Evolutionary conservation across 805 yeast genomes (phyloP), one percentile per base, ranked within the genome.

Genomic region (Saccharomycopsis sp.): DNA sequence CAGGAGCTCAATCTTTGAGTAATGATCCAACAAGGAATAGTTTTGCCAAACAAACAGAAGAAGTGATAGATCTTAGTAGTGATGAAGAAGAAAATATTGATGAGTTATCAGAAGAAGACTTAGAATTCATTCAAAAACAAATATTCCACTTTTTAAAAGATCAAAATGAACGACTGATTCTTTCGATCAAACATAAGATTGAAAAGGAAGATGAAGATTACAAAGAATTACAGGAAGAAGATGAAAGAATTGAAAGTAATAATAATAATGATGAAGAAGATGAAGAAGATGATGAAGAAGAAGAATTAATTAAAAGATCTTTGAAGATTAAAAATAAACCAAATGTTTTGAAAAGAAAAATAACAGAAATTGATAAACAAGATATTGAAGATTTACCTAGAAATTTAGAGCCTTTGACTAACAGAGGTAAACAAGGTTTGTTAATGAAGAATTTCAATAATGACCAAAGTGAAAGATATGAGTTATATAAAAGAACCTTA

Each of bases 401-500:
- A 25, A 32, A 19, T 28, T 20, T 39, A 5, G 21, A 17, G 26
- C 46, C 44, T 9, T 36, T 45, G 19, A 42, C 47, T 14, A 45
- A 34, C 28, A 33, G 39, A 17, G 49, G 42, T 21, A 38, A 29
- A 14, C 49, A 45, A 18, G 44, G 44, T 9, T 31, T 45, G 17
- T 37, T 45, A n/a, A 43, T 42, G 46, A 45, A 42, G 15, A 26
- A 27, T 14, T 39, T 45, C 27, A 34, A 27, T 19, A 14, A 21
- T n/a, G 41, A 37, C 17, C 49, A 45, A 31, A 18, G 34, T 10
- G 36, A 27, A n/a, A 27, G 49, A 18, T 45, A 39, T 28, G 49
- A 43, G 14, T 41, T 42, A 6, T 45, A 45, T 29, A 43, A 43
- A 23, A 37, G 46, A 36, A 37, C 49, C 6, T 12, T 44, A 5